Evolutionary conservation across 768 basidiomycete species (phyloP), one percentile per base, ranked within the genome.

Genomic region (Macrolepiota albuminosa): DNA sequence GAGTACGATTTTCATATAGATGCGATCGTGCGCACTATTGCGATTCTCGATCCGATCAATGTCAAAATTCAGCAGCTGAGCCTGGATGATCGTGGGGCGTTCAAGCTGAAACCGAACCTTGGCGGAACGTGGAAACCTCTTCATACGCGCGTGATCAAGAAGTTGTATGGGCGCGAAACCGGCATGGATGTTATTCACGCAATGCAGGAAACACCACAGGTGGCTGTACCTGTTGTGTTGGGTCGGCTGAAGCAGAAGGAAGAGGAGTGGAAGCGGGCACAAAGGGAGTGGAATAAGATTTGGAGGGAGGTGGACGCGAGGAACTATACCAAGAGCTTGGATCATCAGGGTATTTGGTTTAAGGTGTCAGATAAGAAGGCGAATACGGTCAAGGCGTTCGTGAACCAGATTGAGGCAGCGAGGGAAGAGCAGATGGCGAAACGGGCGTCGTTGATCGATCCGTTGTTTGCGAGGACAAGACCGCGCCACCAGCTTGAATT

Each of bases 1-100:
- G 96, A 98, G 72, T 99, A 98, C 71, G 96, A 98, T 71, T 98
- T 97, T 77, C 94, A 98, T 71, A 92, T 98, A 67, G 96, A 98
- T 69, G 95, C 95, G 7, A 89, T 98, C 67, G 82, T 86, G 10
- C 88, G 95, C 55, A 97, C 96, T 4, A 95, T 98, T 66, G 79
- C 84, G 8, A 80, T 93, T 67, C 85, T 99, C 29, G 97, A 98
- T 64, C 95, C 97, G 0, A 86, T 98, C 62, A 88, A 88, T 66
- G 87, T 86, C 72, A 93, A 95, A 72, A 92, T 98, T 64, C 79
- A 82, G 8, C 85, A 86, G 63, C 85, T 98, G 73, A 80, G 76
- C 49, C 78, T 78, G 0, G 93, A 95, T 52, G 97, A 98, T 59
- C 82, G 91, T 34, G 78, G 80, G 1, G 80, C 76, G 60, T 96